These are phyloP conservation scores for Colletotrichum kahawae DNA, from an alignment of 2,329 filamentous ascomycete species.

Conservation along the genomic window DNA sequence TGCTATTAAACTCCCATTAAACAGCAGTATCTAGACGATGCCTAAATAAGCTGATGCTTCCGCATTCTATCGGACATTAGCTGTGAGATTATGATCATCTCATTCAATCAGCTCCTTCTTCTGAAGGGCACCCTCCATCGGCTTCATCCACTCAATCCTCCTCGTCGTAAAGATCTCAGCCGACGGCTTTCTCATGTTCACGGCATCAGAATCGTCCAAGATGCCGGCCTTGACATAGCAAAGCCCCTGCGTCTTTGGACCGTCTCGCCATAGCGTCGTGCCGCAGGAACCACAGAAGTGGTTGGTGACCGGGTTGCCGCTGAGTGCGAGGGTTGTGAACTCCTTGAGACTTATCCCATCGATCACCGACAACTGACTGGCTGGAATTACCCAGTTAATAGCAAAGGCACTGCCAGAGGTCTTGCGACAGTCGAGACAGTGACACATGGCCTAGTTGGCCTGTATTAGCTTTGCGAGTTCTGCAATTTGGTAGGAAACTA, in stretches of 20 bases:
- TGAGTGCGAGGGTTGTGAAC: neutral
- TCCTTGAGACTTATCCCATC: neutral
- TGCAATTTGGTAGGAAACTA: neutral
- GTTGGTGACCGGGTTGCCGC: slow-evolving; percentile 1
- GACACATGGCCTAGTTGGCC: neutral
- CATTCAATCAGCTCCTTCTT: neutral
- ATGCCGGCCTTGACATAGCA: slow-evolving; percentile 2
- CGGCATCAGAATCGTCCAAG: neutral
- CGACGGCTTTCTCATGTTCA: neutral
- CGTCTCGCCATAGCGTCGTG: slow-evolving; percentile 1
- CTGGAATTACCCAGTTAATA: neutral
- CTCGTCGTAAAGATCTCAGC: neutral
- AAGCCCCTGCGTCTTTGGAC: neutral
- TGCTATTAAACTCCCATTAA: neutral
- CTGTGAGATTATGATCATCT: neutral
- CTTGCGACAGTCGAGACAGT: slow-evolving; percentile 11
- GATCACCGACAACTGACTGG: neutral
- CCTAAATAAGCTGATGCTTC: neutral
- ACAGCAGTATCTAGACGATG: neutral
- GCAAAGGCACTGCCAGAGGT: slow-evolving; percentile 3
- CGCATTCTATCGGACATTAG: neutral
- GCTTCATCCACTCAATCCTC: neutral
- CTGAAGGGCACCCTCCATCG: neutral
- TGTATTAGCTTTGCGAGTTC: neutral
- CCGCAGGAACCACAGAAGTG: slow-evolving; percentile 1